phyloP scores from a whole-genome alignment of 164 flowering plant genomes.

The Platanus orientalis region DNA sequence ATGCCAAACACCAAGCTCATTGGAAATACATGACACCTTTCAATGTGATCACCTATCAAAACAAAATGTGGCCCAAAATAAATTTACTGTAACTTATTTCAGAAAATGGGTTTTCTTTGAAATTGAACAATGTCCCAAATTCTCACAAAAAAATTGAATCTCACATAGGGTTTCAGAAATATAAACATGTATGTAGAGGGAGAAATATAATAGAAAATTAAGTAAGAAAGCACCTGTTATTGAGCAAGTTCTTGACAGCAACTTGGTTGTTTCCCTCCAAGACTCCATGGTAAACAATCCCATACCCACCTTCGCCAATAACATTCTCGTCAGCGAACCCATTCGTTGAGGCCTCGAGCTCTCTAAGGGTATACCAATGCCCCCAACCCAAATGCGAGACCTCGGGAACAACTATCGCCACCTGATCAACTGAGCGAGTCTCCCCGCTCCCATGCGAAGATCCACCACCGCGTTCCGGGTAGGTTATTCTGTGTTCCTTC shows the following conservation, averaged over 20 bases:
- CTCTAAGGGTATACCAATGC: constrained; percentile 25
- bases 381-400: constrained; percentile 33
- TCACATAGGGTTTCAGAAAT: too few species aligned
- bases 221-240: too few species aligned
- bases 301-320: constrained; percentile 29
- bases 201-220: neutral
- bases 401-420: constrained; percentile 14
- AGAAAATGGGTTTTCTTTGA: too few species aligned
- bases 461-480: constrained; percentile 9
- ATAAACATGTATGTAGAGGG: too few species aligned
- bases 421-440: constrained; percentile 11
- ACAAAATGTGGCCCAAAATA: too few species aligned
- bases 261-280: constrained; percentile 14
- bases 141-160: too few species aligned
- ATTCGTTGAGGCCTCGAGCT: constrained; percentile 21
- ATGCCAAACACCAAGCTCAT: too few species aligned
- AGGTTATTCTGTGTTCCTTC: constrained; percentile 6
- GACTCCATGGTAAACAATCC: constrained; percentile 24
- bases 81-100: too few species aligned
- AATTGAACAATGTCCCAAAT: too few species aligned
- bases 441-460: constrained; percentile 4
- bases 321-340: constrained; percentile 23
- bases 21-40: too few species aligned
- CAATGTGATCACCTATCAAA: too few species aligned
- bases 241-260: constrained; percentile 31